Conservation (phyloP, 495 filamentous ascomycete species). For the Aeminium ludgeri region DNA sequence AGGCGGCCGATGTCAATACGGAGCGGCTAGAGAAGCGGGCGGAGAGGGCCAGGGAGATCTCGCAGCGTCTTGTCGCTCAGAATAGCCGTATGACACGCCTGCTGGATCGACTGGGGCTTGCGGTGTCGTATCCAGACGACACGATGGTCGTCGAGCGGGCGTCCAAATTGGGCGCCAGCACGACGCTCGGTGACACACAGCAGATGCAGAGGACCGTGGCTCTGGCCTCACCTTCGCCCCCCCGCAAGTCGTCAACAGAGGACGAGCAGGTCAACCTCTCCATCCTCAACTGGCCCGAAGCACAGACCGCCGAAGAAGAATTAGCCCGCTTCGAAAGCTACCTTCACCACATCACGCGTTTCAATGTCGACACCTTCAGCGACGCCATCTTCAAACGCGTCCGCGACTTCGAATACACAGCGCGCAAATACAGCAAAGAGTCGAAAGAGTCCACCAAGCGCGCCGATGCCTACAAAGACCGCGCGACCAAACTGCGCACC, state of each 20-base stretch:
- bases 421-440: conserved; percentile 81
- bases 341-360: conserved; percentile 48
- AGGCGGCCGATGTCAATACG: conserved; percentile 27
- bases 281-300: conserved; percentile 63
- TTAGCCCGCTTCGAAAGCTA: conserved; percentile 53
- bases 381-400: conserved; percentile 71
- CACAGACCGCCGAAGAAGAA: conserved; percentile 46
- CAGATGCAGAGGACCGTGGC: conserved; percentile 26
- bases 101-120: conserved; percentile 71
- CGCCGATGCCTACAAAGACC: conserved; percentile 56
- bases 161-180: conserved; percentile 47
- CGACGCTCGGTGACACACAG: conserved; percentile 33
- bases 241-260: conserved; percentile 27
- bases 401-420: conserved; percentile 76
- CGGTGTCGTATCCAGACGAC: conserved; percentile 54
- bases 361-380: conserved; percentile 66
- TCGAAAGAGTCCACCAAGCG: conserved; percentile 31
- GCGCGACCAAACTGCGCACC: conserved; percentile 62
- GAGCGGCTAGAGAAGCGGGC: conserved; percentile 46
- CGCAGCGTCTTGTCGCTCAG: conserved; percentile 59
- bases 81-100: conserved; percentile 60
- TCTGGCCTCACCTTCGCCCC: conserved; percentile 17
- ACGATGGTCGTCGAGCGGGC: conserved; percentile 59
- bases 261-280: conserved; percentile 39
- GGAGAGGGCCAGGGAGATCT: conserved; percentile 58